A percentile compares a stretch with the other conserved stretches of the same genome.
These are phyloP conservation scores for Fusarium papillatum DNA, from an alignment of 2,329 filamentous ascomycete genomes.

Conservation along the genomic window DNA sequence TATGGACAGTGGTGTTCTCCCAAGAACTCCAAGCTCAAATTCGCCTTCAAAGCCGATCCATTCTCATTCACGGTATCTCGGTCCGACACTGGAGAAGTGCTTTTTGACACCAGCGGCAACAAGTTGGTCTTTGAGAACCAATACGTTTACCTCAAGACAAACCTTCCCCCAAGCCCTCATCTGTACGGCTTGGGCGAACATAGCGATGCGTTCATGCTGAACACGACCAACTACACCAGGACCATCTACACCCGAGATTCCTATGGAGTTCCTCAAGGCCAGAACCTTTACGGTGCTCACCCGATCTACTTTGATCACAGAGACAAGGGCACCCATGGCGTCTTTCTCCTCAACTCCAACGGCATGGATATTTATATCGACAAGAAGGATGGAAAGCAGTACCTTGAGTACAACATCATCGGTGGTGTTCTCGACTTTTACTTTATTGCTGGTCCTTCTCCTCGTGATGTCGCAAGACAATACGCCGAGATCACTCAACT, in stretches of 20 bases:
- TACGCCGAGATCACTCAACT: conserved; percentile 69
- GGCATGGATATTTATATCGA: conserved; percentile 85
- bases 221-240: conserved; percentile 71
- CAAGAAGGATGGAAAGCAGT: conserved; percentile 69
- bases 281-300: conserved; percentile 81
- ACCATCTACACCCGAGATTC: conserved; percentile 73
- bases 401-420: conserved; percentile 84
- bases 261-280: conserved; percentile 70
- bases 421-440: conserved; percentile 84
- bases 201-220: conserved; percentile 77
- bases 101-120: conserved; percentile 79
- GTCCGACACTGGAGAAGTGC: conserved; percentile 56
- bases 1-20: conserved; percentile 37
- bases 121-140: conserved; percentile 82
- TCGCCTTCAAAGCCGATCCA: conserved; percentile 60
- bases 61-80: conserved; percentile 76
- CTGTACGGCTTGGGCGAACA: conserved; percentile 87
- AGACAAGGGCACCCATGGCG: conserved; percentile 69
- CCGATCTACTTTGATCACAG: conserved; percentile 84
- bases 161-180: conserved; percentile 75
- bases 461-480: conserved; percentile 70
- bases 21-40: conserved; percentile 59
- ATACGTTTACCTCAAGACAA: conserved; percentile 80
- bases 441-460: conserved; percentile 71
- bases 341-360: conserved; percentile 80